Base-by-base conservation (phyloP, 1,284 basidiomycete species). In the Apiotrichum siamense region DNA sequence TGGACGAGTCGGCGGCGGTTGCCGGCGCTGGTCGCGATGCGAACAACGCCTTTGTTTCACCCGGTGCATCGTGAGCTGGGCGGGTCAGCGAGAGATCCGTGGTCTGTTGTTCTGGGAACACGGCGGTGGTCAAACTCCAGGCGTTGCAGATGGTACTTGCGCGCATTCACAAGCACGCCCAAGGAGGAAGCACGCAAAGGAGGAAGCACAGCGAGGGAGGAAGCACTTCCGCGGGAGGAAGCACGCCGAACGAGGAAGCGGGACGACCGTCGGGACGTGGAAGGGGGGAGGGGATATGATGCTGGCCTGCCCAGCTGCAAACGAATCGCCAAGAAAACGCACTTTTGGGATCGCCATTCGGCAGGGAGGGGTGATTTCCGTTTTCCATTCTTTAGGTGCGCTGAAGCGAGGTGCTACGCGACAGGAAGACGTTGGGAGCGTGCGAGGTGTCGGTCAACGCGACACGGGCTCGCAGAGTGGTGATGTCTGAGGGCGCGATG, bases 331-430 rank as follows among this genome's bases (percentile, higher is more conserved):
- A 39, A 9, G 11, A 23, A 15, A 39, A 41, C 39, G 17, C 36
- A 44, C 44, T 24, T 36, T 44, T 44, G 15, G 36, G 24, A 11
- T 44, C 44, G 10, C 44, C 44, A 18, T 44, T 44, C 10, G 44
- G 18, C 18, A 18, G 17, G 20, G 32, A n/a, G 23, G n/a, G 15
- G 21, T 44, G 32, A 25, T 35, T 44, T 26, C 44, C 44, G 36
- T 44, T 44, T 33, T 44, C 44, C 44, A 44, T 44, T 17, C n/a
- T 29, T 25, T 18, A 6, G 26, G 17, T 11, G 24, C 13, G 39
- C 37, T 23, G 21, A 15, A 9, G 29, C 15, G 29, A n/a, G n/a
- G n/a, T n/a, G n/a, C n/a, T n/a, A n/a, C n/a, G n/a, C n/a, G n/a
- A n/a, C n/a, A n/a, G n/a, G n/a, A n/a, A n/a, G n/a, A n/a, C n/a